Evolutionary conservation across 2,329 filamentous ascomycete species (phyloP).

Genomic region (Aspergillus pseudonomiae): DNA sequence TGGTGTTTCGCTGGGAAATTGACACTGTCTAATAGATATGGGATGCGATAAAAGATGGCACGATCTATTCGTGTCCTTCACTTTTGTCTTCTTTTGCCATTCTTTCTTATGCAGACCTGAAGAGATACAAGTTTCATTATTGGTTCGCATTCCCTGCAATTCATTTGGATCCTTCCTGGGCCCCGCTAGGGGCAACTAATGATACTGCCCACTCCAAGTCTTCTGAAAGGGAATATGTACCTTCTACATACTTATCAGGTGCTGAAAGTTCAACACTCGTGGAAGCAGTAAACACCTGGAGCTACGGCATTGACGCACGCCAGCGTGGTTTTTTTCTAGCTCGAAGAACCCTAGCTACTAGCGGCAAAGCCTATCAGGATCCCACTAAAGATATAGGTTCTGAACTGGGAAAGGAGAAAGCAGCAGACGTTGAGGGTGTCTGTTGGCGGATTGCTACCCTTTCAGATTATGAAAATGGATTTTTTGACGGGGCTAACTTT

Average conservation of each 20-base stretch:
- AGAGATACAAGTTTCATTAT: conserved; percentile 97
- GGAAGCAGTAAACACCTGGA: conserved; percentile 84
- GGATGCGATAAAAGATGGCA: conserved; percentile 96
- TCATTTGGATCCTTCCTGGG: conserved; percentile 86
- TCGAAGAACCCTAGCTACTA: conserved; percentile 63
- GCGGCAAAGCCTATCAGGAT: not conserved
- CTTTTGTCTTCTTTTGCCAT: conserved; percentile 86
- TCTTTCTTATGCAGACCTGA: conserved; percentile 91
- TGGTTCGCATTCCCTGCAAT: conserved; percentile 96
- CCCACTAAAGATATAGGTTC: not conserved
- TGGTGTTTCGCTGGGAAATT: conserved; percentile 5
- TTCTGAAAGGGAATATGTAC: conserved; percentile 6
- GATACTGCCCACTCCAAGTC: conserved; percentile 23
- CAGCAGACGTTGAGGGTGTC: not conserved
- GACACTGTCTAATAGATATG: conserved; percentile 67
- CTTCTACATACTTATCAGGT: conserved; percentile 54
- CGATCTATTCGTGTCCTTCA: conserved; percentile 92
- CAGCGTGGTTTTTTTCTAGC: conserved; percentile 97
- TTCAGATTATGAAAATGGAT: conserved; percentile 78
- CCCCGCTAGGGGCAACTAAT: conserved; percentile 48
- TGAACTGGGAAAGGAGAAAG: not conserved
- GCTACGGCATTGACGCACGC: conserved; percentile 75
- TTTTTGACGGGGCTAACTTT: conserved; percentile 74
- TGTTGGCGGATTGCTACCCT: conserved; percentile 77
- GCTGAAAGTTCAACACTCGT: conserved; percentile 78